phyloP scores from a whole-genome alignment of 257 asterid genomes.

The Solanum virginianum region DNA sequence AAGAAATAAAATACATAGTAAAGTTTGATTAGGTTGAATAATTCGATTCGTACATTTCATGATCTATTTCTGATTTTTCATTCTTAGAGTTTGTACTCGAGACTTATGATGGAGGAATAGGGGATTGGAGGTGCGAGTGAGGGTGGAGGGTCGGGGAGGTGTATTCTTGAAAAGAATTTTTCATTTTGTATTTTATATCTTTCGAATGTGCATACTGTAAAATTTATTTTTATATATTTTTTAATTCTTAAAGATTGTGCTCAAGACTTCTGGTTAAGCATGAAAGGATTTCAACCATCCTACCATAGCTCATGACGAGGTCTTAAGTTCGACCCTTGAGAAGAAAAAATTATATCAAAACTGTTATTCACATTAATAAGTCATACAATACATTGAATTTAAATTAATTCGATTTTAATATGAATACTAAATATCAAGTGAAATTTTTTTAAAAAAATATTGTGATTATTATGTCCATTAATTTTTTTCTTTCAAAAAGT shows the following conservation, averaged over 20 bases:
- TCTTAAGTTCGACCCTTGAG: not conserved
- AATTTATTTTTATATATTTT: too few relatives aligned
- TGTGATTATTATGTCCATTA: not conserved
- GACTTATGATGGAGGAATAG: not conserved
- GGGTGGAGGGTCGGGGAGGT: too few relatives aligned
- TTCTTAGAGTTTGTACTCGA: rapidly evolving
- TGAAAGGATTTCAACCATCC: too few relatives aligned
- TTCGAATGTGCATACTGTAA: too few relatives aligned
- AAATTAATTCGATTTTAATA: rapidly evolving
- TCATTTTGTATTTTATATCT: too few relatives aligned
- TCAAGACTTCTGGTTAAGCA: rapidly evolving
- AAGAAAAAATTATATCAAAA: not conserved
- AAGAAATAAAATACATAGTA: too few relatives aligned
- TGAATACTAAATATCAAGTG: rapidly evolving
- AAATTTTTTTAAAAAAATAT: too few relatives aligned
- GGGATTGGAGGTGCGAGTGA: not conserved
- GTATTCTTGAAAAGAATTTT: too few relatives aligned
- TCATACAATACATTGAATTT: not conserved
- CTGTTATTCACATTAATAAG: too few relatives aligned
- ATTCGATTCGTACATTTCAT: not conserved
- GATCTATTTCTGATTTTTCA: not conserved
- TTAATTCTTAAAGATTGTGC: too few relatives aligned
- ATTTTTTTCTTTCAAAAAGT: not conserved
- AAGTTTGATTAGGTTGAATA: too few relatives aligned
- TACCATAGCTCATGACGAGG: too few relatives aligned